Conservation (phyloP, 345 rosid species). For the Noccaea caerulescens region DNA sequence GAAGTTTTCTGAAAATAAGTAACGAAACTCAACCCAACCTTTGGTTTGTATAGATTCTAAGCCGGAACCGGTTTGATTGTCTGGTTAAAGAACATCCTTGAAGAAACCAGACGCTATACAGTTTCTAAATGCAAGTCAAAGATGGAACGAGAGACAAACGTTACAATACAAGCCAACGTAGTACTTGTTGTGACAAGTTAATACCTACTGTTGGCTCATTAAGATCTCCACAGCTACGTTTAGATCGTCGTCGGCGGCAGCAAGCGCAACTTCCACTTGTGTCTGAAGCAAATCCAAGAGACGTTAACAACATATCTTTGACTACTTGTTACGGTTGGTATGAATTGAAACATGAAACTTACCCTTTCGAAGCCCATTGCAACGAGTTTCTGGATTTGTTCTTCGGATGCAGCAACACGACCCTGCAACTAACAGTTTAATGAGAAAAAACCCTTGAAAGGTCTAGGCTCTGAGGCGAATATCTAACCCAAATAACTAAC, state of each 20-base stretch:
- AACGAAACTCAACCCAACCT: not conserved
- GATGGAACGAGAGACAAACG: constrained; percentile 20
- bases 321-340: not conserved
- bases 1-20: not conserved
- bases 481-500: constrained; percentile 40
- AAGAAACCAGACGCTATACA: constrained; percentile 36
- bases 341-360: constrained; percentile 27
- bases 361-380: constrained; percentile 98
- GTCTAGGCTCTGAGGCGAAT: not conserved
- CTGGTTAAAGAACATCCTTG: constrained; percentile 11
- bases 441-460: not conserved
- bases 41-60: constrained; percentile 29
- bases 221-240: constrained; percentile 91
- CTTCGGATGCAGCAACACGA: constrained; percentile 57
- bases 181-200: constrained; percentile 19
- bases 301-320: not conserved
- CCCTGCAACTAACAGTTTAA: constrained; percentile 45
- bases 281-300: constrained; percentile 57
- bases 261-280: constrained; percentile 92
- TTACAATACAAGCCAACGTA: constrained; percentile 24
- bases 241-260: constrained; percentile 93
- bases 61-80: constrained; percentile 31
- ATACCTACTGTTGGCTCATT: constrained; percentile 82
- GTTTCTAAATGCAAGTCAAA: constrained; percentile 33
- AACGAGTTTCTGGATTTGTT: constrained; percentile 76